A percentile compares a stretch with the other conserved stretches of the same genome.
Evolutionary conservation across 768 basidiomycete genomes (phyloP).

Genomic region (Nevesoporus exiguus): DNA sequence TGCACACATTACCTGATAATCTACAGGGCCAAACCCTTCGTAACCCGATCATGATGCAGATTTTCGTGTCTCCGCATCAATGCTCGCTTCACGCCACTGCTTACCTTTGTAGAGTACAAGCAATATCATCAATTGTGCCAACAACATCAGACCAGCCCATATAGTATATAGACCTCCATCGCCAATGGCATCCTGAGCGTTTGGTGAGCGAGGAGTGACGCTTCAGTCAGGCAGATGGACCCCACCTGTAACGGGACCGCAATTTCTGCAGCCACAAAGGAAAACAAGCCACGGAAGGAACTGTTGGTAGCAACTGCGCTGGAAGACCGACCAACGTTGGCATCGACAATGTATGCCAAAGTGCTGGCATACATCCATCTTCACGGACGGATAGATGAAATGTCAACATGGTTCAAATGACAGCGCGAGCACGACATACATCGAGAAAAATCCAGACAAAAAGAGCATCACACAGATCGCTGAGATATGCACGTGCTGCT

Average conservation of each 20-base stretch:
- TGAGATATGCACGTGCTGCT: slow-evolving; percentile 60
- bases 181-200: slow-evolving; percentile 57
- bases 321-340: slow-evolving; percentile 78
- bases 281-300: slow-evolving; percentile 64
- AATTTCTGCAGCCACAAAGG: slow-evolving; percentile 68
- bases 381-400: background rate
- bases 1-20: too few relatives aligned
- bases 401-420: background rate
- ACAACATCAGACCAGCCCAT: slow-evolving; percentile 53
- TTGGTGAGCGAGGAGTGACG: background rate
- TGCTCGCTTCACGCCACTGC: slow-evolving; percentile 54
- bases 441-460: slow-evolving; percentile 65
- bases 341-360: slow-evolving; percentile 84
- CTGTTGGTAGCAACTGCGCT: slow-evolving; percentile 76
- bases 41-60: background rate
- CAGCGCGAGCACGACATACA: slow-evolving; percentile 43
- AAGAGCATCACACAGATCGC: slow-evolving; percentile 76
- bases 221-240: background rate
- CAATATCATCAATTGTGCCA: slow-evolving; percentile 53
- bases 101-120: slow-evolving; percentile 61
- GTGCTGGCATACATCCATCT: slow-evolving; percentile 67
- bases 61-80: slow-evolving; percentile 38
- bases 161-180: slow-evolving; percentile 81
- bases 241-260: slow-evolving; percentile 65
- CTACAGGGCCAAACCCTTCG: background rate